Percentiles rank a stretch among this genome's conserved stretches.
phyloP scores from a whole-genome alignment of 1,139 yeast genomes.

The Hemisphaericaspora subhashii region DNA sequence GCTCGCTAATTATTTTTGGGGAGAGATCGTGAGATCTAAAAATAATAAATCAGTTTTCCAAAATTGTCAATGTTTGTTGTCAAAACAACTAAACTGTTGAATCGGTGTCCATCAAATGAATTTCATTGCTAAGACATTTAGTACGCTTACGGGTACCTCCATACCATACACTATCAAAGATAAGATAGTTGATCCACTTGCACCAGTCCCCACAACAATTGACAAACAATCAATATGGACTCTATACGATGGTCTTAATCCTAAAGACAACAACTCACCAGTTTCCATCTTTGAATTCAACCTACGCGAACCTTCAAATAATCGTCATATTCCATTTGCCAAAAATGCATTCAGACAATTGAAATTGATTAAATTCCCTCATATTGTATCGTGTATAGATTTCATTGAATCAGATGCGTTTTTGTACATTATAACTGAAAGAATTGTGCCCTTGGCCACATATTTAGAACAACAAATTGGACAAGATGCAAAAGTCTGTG shows the following conservation, averaged over 20 bases:
- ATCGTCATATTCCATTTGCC: slow-evolving; percentile 42
- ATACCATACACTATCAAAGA: slow-evolving; percentile 60
- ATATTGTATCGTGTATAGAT: slow-evolving; percentile 68
- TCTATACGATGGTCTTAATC: slow-evolving; percentile 47
- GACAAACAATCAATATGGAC: slow-evolving; percentile 45
- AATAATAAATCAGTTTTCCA: no score
- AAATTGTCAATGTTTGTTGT: no score
- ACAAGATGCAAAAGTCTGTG: slow-evolving; percentile 51
- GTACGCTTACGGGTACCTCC: slow-evolving; percentile 51
- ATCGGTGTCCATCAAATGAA: slow-evolving; percentile 55
- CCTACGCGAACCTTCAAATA: slow-evolving; percentile 38
- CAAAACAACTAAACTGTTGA: no score
- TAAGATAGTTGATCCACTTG: slow-evolving; percentile 29
- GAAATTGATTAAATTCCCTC: slow-evolving; percentile 75
- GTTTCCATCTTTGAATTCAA: slow-evolving; percentile 69
- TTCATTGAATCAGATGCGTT: slow-evolving; percentile 62
- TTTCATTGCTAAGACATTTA: slow-evolving; percentile 57
- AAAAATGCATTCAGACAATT: slow-evolving; percentile 64
- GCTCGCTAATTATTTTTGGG: no score
- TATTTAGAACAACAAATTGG: slow-evolving; percentile 28
- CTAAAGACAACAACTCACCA: slow-evolving; percentile 34
- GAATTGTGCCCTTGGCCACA: slow-evolving; percentile 58
- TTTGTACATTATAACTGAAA: slow-evolving; percentile 77
- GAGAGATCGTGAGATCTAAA: no score
- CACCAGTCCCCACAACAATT: slow-evolving; percentile 11